A percentile compares a stretch with the other conserved stretches of the same genome.
Conservation (phyloP, 2,329 filamentous ascomycete species). For the Fusarium lyarnte region DNA sequence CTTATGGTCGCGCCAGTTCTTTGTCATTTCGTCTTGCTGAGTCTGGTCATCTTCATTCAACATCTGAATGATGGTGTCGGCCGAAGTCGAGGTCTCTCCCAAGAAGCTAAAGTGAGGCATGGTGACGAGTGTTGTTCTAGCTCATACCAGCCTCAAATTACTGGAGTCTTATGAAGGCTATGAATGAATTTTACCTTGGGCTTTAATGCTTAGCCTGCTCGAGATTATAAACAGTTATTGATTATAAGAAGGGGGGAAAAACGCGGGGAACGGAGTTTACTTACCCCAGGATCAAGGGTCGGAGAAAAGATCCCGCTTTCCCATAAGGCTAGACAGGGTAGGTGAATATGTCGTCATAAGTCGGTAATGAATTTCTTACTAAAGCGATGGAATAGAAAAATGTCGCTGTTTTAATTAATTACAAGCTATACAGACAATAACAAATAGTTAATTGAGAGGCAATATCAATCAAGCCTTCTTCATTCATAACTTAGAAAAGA, state of each 20-base stretch:
- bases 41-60: neutral
- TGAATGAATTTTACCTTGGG: accelerated
- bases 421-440: too few relatives aligned
- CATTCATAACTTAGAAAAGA: too few relatives aligned
- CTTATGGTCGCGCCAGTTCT: neutral
- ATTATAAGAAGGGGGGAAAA: accelerated
- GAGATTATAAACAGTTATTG: accelerated
- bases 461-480: too few relatives aligned
- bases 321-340: neutral
- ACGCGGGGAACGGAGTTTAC: neutral
- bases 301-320: neutral
- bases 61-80: neutral
- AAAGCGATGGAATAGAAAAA: too few relatives aligned
- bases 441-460: too few relatives aligned
- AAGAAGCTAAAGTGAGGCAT: neutral
- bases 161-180: accelerated
- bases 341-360: neutral
- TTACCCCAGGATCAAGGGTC: accelerated
- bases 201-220: accelerated
- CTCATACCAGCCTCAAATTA: accelerated
- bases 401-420: too few relatives aligned
- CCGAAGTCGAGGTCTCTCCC: neutral
- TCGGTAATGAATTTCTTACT: too few relatives aligned
- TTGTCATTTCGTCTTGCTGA: neutral
- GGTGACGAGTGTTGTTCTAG: accelerated